Evolutionary conservation across 176 grass and related monocot species (phyloP).

Genomic region (Guadua angustifolia): DNA sequence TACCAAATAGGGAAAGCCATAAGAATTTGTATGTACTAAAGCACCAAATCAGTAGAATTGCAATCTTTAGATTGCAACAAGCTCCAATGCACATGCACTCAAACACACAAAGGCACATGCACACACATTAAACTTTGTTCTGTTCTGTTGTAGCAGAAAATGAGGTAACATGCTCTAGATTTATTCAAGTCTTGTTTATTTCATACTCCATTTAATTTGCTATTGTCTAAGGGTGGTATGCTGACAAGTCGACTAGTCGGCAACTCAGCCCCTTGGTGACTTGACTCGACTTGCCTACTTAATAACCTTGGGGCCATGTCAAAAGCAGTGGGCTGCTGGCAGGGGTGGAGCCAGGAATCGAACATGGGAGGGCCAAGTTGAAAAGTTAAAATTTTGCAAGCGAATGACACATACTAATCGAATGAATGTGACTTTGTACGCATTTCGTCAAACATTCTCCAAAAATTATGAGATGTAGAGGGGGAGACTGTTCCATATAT

Average conservation of each 20-base stretch:
- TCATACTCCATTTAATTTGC: too few relatives aligned
- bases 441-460: too few relatives aligned
- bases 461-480: background rate
- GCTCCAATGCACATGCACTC: background rate
- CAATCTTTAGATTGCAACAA: conserved; percentile 5
- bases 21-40: background rate
- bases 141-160: too few relatives aligned
- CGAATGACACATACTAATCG: background rate
- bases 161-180: too few relatives aligned
- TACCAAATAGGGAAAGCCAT: conserved; percentile 1
- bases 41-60: background rate
- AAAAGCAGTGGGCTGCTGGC: background rate
- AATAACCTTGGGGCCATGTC: background rate
- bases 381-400: background rate
- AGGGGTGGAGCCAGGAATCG: background rate
- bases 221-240: too few relatives aligned
- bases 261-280: too few relatives aligned
- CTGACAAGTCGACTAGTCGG: too few relatives aligned
- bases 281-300: too few relatives aligned
- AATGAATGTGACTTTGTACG: background rate
- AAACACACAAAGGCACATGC: background rate
- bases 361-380: background rate
- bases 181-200: too few relatives aligned
- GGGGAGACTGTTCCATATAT: too few relatives aligned
- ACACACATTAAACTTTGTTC: background rate